Evolutionary conservation across 139 green algal genomes (phyloP).

Genomic region (Limnomonas spitsbergensis): DNA sequence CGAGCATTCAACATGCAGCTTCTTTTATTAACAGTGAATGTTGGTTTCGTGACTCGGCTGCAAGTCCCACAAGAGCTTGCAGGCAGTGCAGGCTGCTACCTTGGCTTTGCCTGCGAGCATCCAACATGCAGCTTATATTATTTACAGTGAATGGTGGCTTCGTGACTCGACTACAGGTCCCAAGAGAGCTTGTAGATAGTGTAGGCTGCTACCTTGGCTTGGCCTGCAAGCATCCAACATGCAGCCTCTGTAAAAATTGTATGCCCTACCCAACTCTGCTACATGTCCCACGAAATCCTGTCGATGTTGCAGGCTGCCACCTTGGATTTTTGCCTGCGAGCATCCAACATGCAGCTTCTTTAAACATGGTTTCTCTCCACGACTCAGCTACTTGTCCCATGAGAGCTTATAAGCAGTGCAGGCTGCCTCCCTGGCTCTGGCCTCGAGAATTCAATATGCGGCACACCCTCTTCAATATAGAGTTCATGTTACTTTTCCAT

Average conservation of each 20-base stretch:
- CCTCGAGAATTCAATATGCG: background rate
- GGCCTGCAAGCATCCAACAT: background rate
- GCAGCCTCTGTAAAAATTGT: background rate
- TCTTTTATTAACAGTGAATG: background rate
- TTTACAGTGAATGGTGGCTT: background rate
- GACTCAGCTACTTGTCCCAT: no score
- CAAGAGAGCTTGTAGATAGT: constrained; percentile 59
- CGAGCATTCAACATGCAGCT: background rate
- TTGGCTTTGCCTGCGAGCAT: background rate
- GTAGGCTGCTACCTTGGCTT: background rate
- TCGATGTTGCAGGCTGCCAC: no score
- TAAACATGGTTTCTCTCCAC: no score
- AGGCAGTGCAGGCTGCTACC: constrained; percentile 31
- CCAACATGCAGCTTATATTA: background rate
- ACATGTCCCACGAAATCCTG: no score
- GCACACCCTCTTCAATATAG: background rate
- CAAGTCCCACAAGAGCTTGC: constrained; percentile 71
- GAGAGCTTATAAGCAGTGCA: constrained; percentile 51
- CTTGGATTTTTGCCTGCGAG: no score
- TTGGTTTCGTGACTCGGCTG: no score
- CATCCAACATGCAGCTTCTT: no score
- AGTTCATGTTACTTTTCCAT: background rate
- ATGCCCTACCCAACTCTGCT: no score
- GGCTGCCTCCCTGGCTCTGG: background rate
- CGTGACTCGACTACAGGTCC: no score